phyloP scores from a whole-genome alignment of 2,329 filamentous ascomycete species.

The Neoscytalidium dimidiatum region DNA sequence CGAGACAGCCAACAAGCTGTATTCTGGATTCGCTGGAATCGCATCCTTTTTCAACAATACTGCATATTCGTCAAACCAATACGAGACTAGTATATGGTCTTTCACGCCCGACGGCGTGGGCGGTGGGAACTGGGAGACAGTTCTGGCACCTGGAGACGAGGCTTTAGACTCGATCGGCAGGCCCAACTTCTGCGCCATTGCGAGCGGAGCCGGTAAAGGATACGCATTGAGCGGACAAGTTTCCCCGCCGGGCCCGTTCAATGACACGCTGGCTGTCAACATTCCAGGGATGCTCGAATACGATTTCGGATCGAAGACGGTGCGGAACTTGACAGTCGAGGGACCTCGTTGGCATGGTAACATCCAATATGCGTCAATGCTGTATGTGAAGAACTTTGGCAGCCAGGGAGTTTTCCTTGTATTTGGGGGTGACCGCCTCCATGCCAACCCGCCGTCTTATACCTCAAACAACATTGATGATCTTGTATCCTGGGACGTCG shows the following conservation, averaged over 20 bases:
- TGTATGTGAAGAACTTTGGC: slow-evolving; percentile 17
- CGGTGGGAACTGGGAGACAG: slow-evolving; percentile 4
- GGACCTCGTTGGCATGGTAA: not conserved
- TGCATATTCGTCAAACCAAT: not conserved
- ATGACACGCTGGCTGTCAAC: not conserved
- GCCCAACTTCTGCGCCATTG: slow-evolving; percentile 1
- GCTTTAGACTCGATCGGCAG: slow-evolving; percentile 3
- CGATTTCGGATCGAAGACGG: not conserved
- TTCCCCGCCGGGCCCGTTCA: not conserved
- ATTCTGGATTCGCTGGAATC: slow-evolving; percentile 15
- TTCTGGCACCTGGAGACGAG: not conserved
- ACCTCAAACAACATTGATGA: not conserved
- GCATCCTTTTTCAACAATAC: not conserved
- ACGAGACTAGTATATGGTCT: not conserved
- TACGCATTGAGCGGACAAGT: slow-evolving; percentile 10
- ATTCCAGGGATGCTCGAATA: slow-evolving; percentile 9
- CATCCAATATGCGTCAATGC: not conserved
- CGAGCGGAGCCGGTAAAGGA: slow-evolving; percentile 14
- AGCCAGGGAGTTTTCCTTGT: slow-evolving; percentile 15
- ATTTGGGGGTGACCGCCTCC: slow-evolving; percentile 5
- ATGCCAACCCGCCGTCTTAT: not conserved
- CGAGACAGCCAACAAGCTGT: not conserved
- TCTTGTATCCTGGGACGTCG: not conserved
- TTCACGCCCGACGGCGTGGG: slow-evolving; percentile 15
- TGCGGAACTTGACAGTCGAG: slow-evolving; percentile 11